Evolutionary conservation across 108 stramenopile species (phyloP).

Genomic region (Nitzschia putrida): DNA sequence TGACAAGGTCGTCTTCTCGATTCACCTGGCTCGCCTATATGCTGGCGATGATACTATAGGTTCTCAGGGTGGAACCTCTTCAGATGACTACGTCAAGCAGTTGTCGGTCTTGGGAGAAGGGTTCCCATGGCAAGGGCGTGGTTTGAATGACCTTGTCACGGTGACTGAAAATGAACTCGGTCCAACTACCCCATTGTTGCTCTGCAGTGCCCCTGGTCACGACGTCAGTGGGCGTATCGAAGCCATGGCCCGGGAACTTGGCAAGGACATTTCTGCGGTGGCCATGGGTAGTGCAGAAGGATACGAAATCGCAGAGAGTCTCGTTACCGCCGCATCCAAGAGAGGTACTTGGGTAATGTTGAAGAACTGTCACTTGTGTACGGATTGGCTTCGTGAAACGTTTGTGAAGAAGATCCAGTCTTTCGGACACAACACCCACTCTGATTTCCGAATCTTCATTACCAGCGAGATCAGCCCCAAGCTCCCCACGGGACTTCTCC

Average conservation of each 20-base stretch:
- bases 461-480: conserved; percentile 90
- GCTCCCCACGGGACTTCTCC: conserved; percentile 80
- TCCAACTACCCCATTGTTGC: conserved; percentile 73
- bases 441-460: conserved; percentile 89
- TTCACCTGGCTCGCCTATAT: conserved; percentile 81
- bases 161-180: conserved; percentile 79
- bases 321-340: conserved; percentile 74
- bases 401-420: conserved; percentile 94
- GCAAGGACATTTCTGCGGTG: conserved; percentile 77
- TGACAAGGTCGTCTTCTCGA: conserved; percentile 93
- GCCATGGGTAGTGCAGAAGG: conserved; percentile 97
- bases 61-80: conserved; percentile 23
- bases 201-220: conserved; percentile 94
- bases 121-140: conserved; percentile 92
- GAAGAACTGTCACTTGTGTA: conserved; percentile 96
- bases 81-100: conserved; percentile 54
- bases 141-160: conserved; percentile 73
- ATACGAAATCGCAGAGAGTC: conserved; percentile 81
- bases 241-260: conserved; percentile 76
- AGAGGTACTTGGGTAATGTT: conserved; percentile 97
- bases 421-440: conserved; percentile 60
- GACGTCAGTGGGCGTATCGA: conserved; percentile 97
- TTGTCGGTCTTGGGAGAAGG: conserved; percentile 65
- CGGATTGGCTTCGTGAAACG: conserved; percentile 91
- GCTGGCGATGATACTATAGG: conserved; percentile 51